Conservation (phyloP, 768 basidiomycete genomes). For the Termitomyces sp. region DNA sequence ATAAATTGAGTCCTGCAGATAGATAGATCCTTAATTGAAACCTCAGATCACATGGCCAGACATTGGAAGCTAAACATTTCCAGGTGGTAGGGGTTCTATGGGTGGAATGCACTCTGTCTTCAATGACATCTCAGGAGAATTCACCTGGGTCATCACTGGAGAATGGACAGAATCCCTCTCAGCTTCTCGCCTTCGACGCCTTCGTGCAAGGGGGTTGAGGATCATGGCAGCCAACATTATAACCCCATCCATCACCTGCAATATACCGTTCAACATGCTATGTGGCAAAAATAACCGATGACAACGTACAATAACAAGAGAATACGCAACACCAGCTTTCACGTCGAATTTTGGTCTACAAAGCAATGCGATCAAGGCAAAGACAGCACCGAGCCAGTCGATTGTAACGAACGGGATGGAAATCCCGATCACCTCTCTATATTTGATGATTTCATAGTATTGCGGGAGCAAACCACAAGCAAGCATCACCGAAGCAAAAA, state of each 20-base stretch:
- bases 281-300: not conserved
- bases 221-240: conserved; percentile 63
- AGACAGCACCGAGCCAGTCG: conserved; percentile 70
- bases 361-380: conserved; percentile 65
- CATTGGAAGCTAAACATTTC: not conserved
- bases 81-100: not conserved
- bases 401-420: conserved; percentile 67
- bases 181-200: conserved; percentile 29
- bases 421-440: conserved; percentile 64
- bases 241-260: conserved; percentile 57
- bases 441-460: conserved; percentile 73
- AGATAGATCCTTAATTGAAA: conserved; percentile 7
- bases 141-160: conserved; percentile 8
- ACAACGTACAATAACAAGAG: conserved; percentile 55
- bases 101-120: not conserved
- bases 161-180: conserved; percentile 9
- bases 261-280: not conserved
- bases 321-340: conserved; percentile 61
- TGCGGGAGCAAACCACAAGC: conserved; percentile 54
- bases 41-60: not conserved
- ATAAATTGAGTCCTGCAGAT: conserved; percentile 7
- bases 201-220: conserved; percentile 59
- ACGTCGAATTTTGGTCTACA: conserved; percentile 65
- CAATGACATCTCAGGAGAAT: not conserved
- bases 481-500: conserved; percentile 60